phyloP scores from a whole-genome alignment of 495 filamentous ascomycete genomes.

The Neurospora hispaniola region DNA sequence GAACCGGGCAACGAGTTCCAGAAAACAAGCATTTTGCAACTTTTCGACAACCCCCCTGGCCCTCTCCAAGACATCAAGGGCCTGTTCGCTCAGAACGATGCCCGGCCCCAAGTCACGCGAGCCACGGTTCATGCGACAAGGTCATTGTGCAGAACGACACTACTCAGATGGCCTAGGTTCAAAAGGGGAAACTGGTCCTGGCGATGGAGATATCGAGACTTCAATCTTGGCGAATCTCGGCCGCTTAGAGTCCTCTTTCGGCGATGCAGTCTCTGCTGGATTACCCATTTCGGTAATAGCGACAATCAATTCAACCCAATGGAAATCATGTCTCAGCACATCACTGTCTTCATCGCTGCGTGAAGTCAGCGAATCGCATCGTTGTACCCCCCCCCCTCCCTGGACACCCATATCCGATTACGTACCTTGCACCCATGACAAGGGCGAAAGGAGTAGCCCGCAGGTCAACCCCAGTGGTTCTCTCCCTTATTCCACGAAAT shows the following conservation, averaged over 20 bases:
- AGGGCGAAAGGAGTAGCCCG: neutral
- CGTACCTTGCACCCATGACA: neutral
- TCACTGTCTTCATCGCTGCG: neutral
- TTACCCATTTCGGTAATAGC: neutral
- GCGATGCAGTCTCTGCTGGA: neutral
- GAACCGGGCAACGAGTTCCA: neutral
- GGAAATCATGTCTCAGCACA: neutral
- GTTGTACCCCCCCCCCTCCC: neutral
- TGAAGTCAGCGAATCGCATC: neutral
- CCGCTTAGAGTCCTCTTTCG: neutral
- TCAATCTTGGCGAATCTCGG: neutral
- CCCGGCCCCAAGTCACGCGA: neutral
- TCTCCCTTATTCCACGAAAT: neutral
- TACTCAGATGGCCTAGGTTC: neutral
- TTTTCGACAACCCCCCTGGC: neutral
- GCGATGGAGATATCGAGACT: neutral
- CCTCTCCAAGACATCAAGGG: neutral
- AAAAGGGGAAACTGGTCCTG: neutral
- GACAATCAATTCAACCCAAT: neutral
- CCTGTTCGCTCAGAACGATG: neutral
- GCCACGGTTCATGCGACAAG: neutral
- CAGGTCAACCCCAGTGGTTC: neutral
- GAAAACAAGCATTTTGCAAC: neutral
- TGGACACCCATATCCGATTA: neutral
- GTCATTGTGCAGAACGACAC: neutral